Base-by-base conservation (phyloP, 495 filamentous ascomycete species). In the Aspergillus ellipticus region DNA sequence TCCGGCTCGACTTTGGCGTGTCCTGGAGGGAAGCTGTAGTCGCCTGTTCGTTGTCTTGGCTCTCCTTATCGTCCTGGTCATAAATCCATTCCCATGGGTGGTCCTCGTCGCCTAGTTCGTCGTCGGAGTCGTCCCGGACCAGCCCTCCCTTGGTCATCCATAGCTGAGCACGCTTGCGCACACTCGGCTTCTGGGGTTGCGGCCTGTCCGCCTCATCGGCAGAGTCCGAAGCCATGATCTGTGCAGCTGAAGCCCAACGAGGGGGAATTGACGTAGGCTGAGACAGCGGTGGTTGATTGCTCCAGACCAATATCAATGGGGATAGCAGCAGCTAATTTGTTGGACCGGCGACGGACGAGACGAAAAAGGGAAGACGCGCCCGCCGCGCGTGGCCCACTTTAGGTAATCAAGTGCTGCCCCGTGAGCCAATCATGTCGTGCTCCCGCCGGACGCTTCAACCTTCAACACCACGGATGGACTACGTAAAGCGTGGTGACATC, bases 61-160 rank as follows among this genome's bases (percentile, higher is more conserved):
- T 60, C 2, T 61, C 49, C 6, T 70, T 63, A 16, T 66, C 53
- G 22, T 70, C 62, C 3, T 71, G 58, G 26, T 77, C 77, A 71
- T 94, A 94, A 26, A 97, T 85, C 93, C 92, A 98, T 66, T 95
- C 85, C 94, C 94, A 98, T 1, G 91, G 90, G 41, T 79, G 75
- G 68, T 96, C 90, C 51, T 94, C 90, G 16, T 83, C 74, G 17
- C 90, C 91, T 9, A 95, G 79, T 66, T 96, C 93, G 61, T 96
- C 92, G 74, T 97, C 93, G 11, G 90, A 96, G 66, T 95, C 90
- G 53, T 95, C 91, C 55, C 89, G 80, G 13, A 78, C 69, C n/a
- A 93, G 74, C 19, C 82, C 86, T 21, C 84, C 83, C 54, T 79
- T 80, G 47, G 80, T 79, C 54, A 91, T 80, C 63, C 80, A 85